Conservation (phyloP, 2,329 filamentous ascomycete species). For the Nectriaceae sp. region DNA sequence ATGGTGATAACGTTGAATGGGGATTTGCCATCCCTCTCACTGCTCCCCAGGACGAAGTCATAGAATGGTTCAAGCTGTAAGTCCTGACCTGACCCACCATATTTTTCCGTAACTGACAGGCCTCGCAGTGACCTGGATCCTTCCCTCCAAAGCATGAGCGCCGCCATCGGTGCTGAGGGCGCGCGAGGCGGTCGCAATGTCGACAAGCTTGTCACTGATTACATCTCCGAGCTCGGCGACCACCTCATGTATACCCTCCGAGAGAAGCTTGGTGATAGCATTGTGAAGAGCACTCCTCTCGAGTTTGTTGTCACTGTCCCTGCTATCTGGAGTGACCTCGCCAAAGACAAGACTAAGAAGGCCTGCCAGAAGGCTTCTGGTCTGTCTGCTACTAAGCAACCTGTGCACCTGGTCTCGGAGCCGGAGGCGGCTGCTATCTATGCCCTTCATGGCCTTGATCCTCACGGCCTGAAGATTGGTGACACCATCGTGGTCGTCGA, state of each 20-base stretch:
- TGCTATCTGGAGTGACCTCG: slow-evolving; percentile 56
- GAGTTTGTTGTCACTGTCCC: slow-evolving; percentile 57
- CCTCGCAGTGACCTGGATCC: slow-evolving; percentile 38
- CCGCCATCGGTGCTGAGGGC: slow-evolving; percentile 27
- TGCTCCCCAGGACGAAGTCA: slow-evolving; percentile 39
- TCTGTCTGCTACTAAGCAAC: slow-evolving; percentile 29
- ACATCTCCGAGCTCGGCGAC: slow-evolving; percentile 44
- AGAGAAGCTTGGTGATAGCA: slow-evolving; percentile 42
- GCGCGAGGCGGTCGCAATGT: slow-evolving; percentile 35
- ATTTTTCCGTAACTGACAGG: slow-evolving; percentile 9
- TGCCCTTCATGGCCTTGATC: slow-evolving; percentile 42
- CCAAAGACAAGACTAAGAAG: slow-evolving; percentile 49
- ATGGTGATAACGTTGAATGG: slow-evolving; percentile 42
- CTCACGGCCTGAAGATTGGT: slow-evolving; percentile 39
- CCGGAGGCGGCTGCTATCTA: slow-evolving; percentile 53
- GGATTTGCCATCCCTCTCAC: slow-evolving; percentile 45
- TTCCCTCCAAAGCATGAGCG: slow-evolving; percentile 35
- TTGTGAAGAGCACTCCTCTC: slow-evolving; percentile 43
- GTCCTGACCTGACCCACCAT: slow-evolving; percentile 14
- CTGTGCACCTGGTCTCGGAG: slow-evolving; percentile 47
- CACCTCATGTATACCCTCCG: slow-evolving; percentile 47
- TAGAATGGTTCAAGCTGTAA: slow-evolving; percentile 53
- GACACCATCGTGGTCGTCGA: slow-evolving; percentile 55
- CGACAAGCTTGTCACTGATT: slow-evolving; percentile 48
- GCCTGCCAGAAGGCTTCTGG: slow-evolving; percentile 41